These are phyloP conservation scores for Cyclanthera cordifolia DNA, from an alignment of 306 rosid genomes.

Conservation along the genomic window DNA sequence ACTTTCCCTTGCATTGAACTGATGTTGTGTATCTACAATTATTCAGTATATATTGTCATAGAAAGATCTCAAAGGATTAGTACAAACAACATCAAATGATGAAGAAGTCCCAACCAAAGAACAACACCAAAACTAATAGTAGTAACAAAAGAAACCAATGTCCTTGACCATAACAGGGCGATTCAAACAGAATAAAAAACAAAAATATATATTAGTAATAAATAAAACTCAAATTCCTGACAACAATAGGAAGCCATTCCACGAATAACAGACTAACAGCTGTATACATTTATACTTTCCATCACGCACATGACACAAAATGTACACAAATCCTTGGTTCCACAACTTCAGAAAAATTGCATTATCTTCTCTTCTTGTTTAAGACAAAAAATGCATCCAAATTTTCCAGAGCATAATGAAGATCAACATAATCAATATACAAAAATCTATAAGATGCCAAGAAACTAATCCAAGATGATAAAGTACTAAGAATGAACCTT, in stretches of 20 bases:
- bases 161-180: not conserved
- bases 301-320: not conserved
- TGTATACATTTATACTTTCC: not conserved
- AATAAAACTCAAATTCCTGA: not conserved
- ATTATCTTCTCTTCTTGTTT: not conserved
- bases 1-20: conserved; percentile 82
- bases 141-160: too few species aligned
- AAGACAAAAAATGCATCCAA: not conserved
- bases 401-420: not conserved
- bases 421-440: not conserved
- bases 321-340: not conserved
- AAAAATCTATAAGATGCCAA: not conserved
- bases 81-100: too few species aligned
- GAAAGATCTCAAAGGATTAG: not conserved
- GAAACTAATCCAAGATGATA: not conserved
- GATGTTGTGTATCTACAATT: conserved; percentile 75
- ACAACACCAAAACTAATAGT: not conserved
- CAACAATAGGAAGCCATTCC: not conserved
- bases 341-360: not conserved
- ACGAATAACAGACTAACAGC: not conserved
- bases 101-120: too few species aligned
- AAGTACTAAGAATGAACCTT: conserved; percentile 34
- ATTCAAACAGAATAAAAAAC: too few species aligned
- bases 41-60: conserved; percentile 4
- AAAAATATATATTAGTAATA: too few species aligned